Evolutionary conservation across 306 rosid species (phyloP), one percentile per base, ranked within the genome.

Genomic region (Castanea mollissima): DNA sequence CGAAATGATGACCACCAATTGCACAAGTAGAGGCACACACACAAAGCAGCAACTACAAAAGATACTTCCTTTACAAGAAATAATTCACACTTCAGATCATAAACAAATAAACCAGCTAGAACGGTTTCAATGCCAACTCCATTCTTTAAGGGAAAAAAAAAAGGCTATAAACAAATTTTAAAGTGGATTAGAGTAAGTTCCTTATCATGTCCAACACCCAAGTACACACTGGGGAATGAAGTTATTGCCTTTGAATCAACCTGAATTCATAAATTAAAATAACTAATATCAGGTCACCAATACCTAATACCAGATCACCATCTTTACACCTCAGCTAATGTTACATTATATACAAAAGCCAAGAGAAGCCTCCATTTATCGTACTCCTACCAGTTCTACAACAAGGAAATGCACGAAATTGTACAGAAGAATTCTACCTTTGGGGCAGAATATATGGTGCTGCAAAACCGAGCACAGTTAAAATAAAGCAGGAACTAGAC

Each of bases 311-410:
- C 63, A 80, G 80, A 90, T 79, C 88, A 78, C 83, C 84, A 84
- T 78, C 89, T 88, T 89, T 86, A 90, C 94, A 92, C 78, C 97
- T 88, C 92, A 80, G 72, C 84, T 86, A 85, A 80, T 86, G 90
- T 81, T 87, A 88, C 92, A 87, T 49, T 88, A 92, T 92, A 83
- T 91, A 93, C 97, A 91, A 72, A 49, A 87, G 86, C 86, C 85
- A 80, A 74, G 75, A 77, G 78, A 85, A 87, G 85, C 88, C 89
- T 86, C 89, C 79, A 23, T 82, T 70, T 77, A 85, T 79, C 44
- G 51, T 78, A 77, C 83, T 76, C 78, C 85, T 80, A 84, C 77
- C 57, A 73, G 62, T 78, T 73, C 88, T 79, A 80, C 89, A 82
- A 74, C 58, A 69, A 73, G 16, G 77, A 85, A 82, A 86, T 34